These are phyloP conservation scores for Aureobasidium musti DNA, from an alignment of 2,329 filamentous ascomycete genomes.

Conservation along the genomic window DNA sequence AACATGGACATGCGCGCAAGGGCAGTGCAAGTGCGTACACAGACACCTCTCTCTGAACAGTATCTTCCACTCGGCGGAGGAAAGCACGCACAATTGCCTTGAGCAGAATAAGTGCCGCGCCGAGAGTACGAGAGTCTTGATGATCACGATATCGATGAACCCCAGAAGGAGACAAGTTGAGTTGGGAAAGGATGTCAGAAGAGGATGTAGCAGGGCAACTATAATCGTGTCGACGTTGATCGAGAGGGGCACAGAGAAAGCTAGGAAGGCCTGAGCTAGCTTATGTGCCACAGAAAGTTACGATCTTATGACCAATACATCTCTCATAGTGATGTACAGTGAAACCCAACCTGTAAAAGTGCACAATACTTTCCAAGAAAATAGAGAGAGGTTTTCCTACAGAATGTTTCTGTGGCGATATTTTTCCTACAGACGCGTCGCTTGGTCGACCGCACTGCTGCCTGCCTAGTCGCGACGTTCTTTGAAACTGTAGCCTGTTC, in stretches of 20 bases:
- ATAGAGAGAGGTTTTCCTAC: no score
- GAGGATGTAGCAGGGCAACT: not conserved
- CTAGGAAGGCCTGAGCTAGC: not conserved
- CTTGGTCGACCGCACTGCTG: not conserved
- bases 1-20: not conserved
- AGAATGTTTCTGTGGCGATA: not conserved
- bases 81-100: not conserved
- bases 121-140: slow-evolving; percentile 19
- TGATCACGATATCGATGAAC: slow-evolving; percentile 9
- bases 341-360: not conserved
- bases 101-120: not conserved
- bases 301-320: not conserved
- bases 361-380: not conserved
- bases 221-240: not conserved
- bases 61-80: not conserved
- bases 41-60: not conserved
- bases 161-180: not conserved
- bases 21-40: slow-evolving; percentile 4
- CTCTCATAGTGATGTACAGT: not conserved
- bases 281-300: not conserved
- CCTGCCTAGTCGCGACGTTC: not conserved
- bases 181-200: not conserved
- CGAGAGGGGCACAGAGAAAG: no score
- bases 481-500: not conserved
- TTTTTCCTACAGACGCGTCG: not conserved